Conservation (phyloP, 1,284 basidiomycete genomes). For the Meripilus lineatus region DNA sequence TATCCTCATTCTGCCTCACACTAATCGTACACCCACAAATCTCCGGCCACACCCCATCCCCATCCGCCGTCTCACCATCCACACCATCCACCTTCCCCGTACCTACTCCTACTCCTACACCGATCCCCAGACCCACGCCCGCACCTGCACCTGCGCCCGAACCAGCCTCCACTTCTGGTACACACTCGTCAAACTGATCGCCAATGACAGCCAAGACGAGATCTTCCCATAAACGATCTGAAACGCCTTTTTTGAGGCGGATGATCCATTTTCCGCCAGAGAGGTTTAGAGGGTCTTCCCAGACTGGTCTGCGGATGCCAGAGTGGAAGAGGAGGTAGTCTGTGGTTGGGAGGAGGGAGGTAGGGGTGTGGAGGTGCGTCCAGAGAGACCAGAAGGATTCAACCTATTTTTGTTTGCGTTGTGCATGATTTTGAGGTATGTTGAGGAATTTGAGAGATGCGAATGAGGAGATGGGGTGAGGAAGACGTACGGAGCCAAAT, state of each 20-base stretch:
- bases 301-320: slow-evolving; percentile 77
- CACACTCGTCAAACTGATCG: slow-evolving; percentile 71
- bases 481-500: slow-evolving; percentile 63
- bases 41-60: slow-evolving; percentile 55
- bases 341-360: slow-evolving; percentile 69
- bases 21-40: slow-evolving; percentile 84
- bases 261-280: slow-evolving; percentile 92
- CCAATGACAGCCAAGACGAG: slow-evolving; percentile 74
- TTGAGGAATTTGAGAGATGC: background rate
- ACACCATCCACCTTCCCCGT: slow-evolving; percentile 15
- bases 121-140: too few species aligned
- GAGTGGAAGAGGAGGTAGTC: slow-evolving; percentile 85
- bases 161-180: slow-evolving; percentile 28
- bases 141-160: slow-evolving; percentile 25
- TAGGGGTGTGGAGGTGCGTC: slow-evolving; percentile 75
- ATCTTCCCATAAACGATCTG: slow-evolving; percentile 81
- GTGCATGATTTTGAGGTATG: background rate
- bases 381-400: slow-evolving; percentile 84
- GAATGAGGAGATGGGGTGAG: slow-evolving; percentile 18
- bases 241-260: slow-evolving; percentile 76
- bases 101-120: background rate
- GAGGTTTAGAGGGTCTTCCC: slow-evolving; percentile 86
- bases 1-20: slow-evolving; percentile 79
- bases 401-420: slow-evolving; percentile 50
- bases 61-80: slow-evolving; percentile 21